phyloP scores from a whole-genome alignment of 108 stramenopile genomes.

The Cyclotella cryptica region DNA sequence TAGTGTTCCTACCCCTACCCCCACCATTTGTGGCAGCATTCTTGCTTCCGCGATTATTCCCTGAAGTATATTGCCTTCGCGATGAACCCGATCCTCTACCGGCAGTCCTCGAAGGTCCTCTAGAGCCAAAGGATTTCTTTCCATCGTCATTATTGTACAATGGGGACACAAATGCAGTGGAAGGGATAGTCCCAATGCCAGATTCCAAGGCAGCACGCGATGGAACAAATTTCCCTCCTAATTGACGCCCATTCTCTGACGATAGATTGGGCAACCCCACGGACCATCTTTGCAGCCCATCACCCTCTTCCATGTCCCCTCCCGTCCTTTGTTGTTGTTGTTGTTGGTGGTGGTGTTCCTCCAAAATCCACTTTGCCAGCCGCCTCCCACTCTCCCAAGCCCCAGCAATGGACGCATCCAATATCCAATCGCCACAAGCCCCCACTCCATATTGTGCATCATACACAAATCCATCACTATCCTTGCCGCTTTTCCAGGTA shows the following conservation, averaged over 20 bases:
- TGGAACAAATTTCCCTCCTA: slow-evolving; percentile 30
- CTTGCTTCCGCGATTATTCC: too few species aligned
- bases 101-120: too few species aligned
- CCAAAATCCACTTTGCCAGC: slow-evolving; percentile 60
- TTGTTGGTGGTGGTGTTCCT: not conserved
- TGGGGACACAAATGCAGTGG: not conserved
- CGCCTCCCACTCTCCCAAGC: slow-evolving; percentile 85
- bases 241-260: not conserved
- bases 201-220: slow-evolving; percentile 44
- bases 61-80: too few species aligned
- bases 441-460: slow-evolving; percentile 70
- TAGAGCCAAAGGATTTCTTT: too few species aligned
- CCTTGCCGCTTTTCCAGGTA: slow-evolving; percentile 52
- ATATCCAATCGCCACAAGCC: slow-evolving; percentile 87
- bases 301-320: not conserved
- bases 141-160: too few species aligned
- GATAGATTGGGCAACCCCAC: slow-evolving; percentile 41
- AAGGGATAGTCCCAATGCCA: slow-evolving; percentile 40
- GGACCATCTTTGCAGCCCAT: not conserved
- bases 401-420: slow-evolving; percentile 80
- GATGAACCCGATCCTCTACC: too few species aligned
- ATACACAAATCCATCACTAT: slow-evolving; percentile 63
- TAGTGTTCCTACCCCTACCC: too few species aligned
- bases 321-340: too few species aligned
- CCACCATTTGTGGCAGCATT: too few species aligned